Percentiles rank a stretch among this genome's conserved stretches.
Evolutionary conservation across 441 rosid species (phyloP).

Genomic region (Euphorbia celastroides): DNA sequence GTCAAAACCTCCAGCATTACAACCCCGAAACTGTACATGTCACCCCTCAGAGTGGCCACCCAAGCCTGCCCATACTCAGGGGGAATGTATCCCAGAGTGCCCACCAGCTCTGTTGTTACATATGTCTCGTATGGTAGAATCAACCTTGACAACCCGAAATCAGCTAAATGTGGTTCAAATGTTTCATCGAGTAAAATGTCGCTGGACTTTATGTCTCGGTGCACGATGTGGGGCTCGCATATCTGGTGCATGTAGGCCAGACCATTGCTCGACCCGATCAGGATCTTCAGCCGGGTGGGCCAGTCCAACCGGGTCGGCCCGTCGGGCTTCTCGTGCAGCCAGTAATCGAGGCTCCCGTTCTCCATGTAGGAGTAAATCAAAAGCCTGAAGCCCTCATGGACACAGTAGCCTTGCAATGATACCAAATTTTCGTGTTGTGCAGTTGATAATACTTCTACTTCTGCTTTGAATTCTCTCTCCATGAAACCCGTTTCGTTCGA

Average conservation of each 20-base stretch:
- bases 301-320: constrained; percentile 45
- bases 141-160: constrained; percentile 57
- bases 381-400: constrained; percentile 46
- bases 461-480: constrained; percentile 52
- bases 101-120: constrained; percentile 46
- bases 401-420: constrained; percentile 47
- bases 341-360: constrained; percentile 57
- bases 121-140: constrained; percentile 40
- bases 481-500: constrained; percentile 53
- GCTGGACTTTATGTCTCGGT: constrained; percentile 67
- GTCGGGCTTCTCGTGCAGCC: constrained; percentile 40
- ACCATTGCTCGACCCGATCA: constrained; percentile 58
- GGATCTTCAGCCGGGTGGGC: constrained; percentile 48
- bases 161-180: constrained; percentile 63
- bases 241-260: constrained; percentile 71
- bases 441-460: constrained; percentile 50
- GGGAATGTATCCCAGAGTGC: constrained; percentile 44
- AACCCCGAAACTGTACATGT: constrained; percentile 44
- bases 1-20: constrained; percentile 42
- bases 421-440: constrained; percentile 51
- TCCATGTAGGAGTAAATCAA: constrained; percentile 63
- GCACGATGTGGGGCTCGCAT: constrained; percentile 58
- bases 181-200: no score
- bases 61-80: constrained; percentile 46
- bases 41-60: constrained; percentile 44